phyloP scores from a whole-genome alignment of 164 flowering plant species.

The Umbilicus rupestris region DNA sequence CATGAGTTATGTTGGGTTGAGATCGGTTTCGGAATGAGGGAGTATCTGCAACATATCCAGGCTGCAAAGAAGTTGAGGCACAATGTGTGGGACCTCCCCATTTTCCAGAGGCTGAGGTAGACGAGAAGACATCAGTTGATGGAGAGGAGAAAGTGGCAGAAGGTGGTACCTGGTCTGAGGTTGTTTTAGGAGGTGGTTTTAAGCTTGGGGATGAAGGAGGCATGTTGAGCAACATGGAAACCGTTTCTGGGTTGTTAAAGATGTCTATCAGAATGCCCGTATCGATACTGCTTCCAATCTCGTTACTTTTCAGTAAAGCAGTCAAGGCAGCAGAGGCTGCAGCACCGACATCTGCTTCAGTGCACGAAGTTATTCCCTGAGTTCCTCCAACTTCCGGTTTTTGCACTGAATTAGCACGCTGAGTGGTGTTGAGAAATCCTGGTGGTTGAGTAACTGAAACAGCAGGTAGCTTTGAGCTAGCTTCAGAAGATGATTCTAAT shows the following conservation, averaged over 20 bases:
- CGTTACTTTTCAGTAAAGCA: conserved; percentile 44
- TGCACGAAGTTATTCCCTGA: conserved; percentile 15
- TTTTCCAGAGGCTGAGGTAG: conserved; percentile 26
- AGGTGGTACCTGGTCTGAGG: conserved; percentile 17
- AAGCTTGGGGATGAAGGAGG: conserved; percentile 10
- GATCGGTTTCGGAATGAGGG: too few relatives aligned
- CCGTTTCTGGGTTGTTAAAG: conserved; percentile 64
- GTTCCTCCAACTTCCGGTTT: conserved; percentile 15
- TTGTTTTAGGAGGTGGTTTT: background rate
- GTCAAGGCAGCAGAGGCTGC: conserved; percentile 72
- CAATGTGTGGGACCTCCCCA: conserved; percentile 19
- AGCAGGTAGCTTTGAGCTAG: conserved; percentile 4
- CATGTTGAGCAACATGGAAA: conserved; percentile 31
- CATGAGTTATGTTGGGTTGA: too few relatives aligned
- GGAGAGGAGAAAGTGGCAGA: conserved; percentile 14
- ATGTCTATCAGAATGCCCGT: conserved; percentile 60
- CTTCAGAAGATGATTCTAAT: conserved; percentile 22
- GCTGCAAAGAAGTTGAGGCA: conserved; percentile 10
- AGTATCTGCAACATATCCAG: background rate
- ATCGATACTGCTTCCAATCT: conserved; percentile 61
- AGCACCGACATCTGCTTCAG: conserved; percentile 47
- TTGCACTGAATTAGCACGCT: conserved; percentile 9
- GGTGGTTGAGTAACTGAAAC: background rate
- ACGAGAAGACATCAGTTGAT: conserved; percentile 19
- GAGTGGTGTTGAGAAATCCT: background rate